Evolutionary conservation across 108 stramenopile species (phyloP).

Genomic region (Phaeodactylum tricornutum): DNA sequence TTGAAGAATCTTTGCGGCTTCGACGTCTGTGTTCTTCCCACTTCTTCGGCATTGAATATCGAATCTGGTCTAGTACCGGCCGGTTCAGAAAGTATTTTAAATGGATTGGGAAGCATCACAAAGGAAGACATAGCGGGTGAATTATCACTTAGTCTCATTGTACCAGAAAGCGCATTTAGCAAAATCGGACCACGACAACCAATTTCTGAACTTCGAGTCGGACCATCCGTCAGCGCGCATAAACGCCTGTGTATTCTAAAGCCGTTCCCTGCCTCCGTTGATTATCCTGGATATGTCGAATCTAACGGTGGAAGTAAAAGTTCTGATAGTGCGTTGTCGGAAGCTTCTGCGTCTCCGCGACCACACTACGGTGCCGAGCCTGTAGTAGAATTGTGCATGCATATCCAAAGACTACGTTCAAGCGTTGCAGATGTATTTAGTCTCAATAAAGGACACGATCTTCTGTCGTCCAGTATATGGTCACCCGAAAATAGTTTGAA

Average conservation of each 20-base stretch:
- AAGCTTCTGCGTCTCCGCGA: conserved; percentile 4
- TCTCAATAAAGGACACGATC: conserved; percentile 51
- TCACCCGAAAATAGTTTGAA: conserved; percentile 43
- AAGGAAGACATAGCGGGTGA: background rate
- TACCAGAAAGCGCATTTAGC: background rate
- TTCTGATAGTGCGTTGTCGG: conserved; percentile 24
- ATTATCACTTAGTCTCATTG: background rate
- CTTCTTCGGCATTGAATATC: background rate
- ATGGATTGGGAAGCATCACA: background rate
- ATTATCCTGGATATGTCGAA: too few relatives aligned
- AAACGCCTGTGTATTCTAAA: background rate
- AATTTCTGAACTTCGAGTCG: background rate
- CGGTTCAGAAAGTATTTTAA: background rate
- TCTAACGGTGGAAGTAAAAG: conserved; percentile 11
- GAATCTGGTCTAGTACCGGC: conserved; percentile 1
- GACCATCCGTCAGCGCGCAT: background rate
- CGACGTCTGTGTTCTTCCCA: conserved; percentile 19
- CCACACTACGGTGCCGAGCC: conserved; percentile 43
- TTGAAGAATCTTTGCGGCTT: conserved; percentile 30
- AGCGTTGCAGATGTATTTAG: conserved; percentile 41
- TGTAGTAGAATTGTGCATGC: conserved; percentile 67
- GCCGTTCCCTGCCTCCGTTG: background rate
- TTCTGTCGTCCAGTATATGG: conserved; percentile 53
- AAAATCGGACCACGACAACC: background rate
- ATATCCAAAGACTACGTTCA: conserved; percentile 59